A percentile compares a stretch with the other conserved stretches of the same genome.
These are phyloP conservation scores for Hansenula sp. DNA, from an alignment of 1,139 yeast species.

Conservation along the genomic window DNA sequence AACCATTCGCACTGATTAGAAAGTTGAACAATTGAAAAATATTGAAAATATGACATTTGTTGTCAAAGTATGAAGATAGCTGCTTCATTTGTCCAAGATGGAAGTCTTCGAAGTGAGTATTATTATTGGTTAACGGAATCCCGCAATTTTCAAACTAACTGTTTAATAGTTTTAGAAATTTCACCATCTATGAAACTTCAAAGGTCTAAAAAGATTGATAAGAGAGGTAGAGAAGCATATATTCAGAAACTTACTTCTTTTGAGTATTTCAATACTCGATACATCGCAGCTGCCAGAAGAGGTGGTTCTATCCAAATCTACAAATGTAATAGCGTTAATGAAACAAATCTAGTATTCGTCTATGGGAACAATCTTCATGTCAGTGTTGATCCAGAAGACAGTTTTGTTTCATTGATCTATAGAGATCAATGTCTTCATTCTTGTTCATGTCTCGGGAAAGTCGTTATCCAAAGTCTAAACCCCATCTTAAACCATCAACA, in stretches of 20 bases:
- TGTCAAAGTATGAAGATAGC: background rate
- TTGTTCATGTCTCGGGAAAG: conserved; percentile 2
- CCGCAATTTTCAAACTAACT: too few relatives aligned
- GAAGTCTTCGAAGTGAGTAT: conserved; percentile 1
- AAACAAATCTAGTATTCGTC: background rate
- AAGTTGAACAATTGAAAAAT: too few relatives aligned
- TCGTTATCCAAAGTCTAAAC: background rate
- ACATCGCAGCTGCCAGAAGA: background rate
- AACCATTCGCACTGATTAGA: too few relatives aligned
- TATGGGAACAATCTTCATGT: background rate
- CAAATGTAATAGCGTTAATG: background rate
- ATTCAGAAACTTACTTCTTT: conserved; percentile 25
- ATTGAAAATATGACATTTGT: background rate
- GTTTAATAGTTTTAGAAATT: background rate
- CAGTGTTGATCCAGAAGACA: background rate
- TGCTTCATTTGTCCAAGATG: background rate
- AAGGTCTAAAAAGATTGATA: background rate
- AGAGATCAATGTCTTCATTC: background rate
- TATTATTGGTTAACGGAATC: too few relatives aligned
- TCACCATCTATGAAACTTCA: background rate
- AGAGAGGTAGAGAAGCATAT: background rate
- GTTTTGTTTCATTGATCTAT: background rate
- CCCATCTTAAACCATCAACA: background rate
- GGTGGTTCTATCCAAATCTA: conserved; percentile 1
- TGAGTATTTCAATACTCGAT: conserved; percentile 6